Evolutionary conservation across 768 basidiomycete species (phyloP).

Genomic region (Cubamyces lactineus): DNA sequence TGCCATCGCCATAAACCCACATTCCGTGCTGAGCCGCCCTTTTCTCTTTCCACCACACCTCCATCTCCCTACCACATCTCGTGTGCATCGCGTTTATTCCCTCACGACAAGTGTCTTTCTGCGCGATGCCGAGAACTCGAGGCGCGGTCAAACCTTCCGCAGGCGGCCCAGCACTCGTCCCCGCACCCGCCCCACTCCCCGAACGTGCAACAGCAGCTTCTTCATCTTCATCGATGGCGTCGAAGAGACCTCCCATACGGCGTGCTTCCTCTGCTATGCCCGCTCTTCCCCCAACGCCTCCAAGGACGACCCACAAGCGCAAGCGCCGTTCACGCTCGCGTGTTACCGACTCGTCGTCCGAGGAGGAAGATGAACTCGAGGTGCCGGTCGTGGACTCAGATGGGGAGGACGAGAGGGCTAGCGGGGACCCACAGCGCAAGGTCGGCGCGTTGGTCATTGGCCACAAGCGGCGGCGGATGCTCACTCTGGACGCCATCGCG

Average conservation of each 20-base stretch:
- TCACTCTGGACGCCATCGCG: slow-evolving; percentile 31
- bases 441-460: slow-evolving; percentile 32
- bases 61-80: background rate
- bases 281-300: slow-evolving; percentile 24
- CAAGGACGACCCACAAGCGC: slow-evolving; percentile 27
- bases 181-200: slow-evolving; percentile 6
- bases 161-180: slow-evolving; percentile 12
- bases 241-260: slow-evolving; percentile 12
- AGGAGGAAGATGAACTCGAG: slow-evolving; percentile 31
- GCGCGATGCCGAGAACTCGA: slow-evolving; percentile 23
- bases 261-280: slow-evolving; percentile 22
- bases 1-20: slow-evolving; percentile 4
- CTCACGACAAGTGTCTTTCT: slow-evolving; percentile 1
- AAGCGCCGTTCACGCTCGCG: slow-evolving; percentile 38
- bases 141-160: slow-evolving; percentile 16
- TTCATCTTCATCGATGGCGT: slow-evolving; percentile 10
- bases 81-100: slow-evolving; percentile 5
- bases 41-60: background rate
- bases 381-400: slow-evolving; percentile 37
- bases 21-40: background rate
- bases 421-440: slow-evolving; percentile 30
- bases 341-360: slow-evolving; percentile 48
- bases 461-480: slow-evolving; percentile 34
- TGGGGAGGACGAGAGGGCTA: slow-evolving; percentile 22
- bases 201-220: slow-evolving; percentile 7